Percentiles rank a stretch among this genome's conserved stretches.
Evolutionary conservation across 192 early-diverging fungal species (phyloP).

Genomic region (Tieghemiomyces parasiticus): DNA sequence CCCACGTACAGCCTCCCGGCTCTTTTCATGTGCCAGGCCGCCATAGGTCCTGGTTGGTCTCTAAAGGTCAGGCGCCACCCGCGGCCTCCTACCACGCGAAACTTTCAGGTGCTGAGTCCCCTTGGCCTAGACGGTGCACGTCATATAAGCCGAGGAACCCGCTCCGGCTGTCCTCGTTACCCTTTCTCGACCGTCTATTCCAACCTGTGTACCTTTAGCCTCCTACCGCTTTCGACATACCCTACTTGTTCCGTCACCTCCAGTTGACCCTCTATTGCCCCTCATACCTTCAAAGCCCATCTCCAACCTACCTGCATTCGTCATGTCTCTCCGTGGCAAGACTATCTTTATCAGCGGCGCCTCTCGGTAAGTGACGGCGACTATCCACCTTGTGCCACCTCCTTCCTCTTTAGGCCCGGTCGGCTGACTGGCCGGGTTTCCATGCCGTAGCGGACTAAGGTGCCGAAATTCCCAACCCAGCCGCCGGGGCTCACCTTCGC

Average conservation of each 20-base stretch:
- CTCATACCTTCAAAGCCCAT: background rate
- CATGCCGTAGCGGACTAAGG: no score
- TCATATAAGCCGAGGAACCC: background rate
- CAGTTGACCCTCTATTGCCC: background rate
- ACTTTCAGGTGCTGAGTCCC: no score
- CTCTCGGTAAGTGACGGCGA: slow-evolving; percentile 27
- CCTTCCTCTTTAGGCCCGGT: no score
- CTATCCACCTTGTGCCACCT: no score
- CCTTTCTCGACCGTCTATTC: background rate
- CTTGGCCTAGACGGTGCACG: background rate
- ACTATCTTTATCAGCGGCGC: slow-evolving; percentile 42
- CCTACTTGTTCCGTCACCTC: background rate
- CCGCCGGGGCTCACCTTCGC: background rate
- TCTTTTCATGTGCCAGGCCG: no score
- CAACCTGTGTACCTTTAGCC: background rate
- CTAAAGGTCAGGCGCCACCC: no score
- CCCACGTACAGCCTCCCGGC: no score
- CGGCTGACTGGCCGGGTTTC: no score
- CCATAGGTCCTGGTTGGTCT: no score
- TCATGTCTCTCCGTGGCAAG: slow-evolving; percentile 34
- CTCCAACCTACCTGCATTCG: background rate
- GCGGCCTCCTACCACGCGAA: no score
- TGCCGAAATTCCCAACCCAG: no score
- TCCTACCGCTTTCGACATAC: background rate
- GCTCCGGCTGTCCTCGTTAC: background rate